These are phyloP conservation scores for Corchorus capsularis DNA, from an alignment of 345 rosid species.

Conservation along the genomic window DNA sequence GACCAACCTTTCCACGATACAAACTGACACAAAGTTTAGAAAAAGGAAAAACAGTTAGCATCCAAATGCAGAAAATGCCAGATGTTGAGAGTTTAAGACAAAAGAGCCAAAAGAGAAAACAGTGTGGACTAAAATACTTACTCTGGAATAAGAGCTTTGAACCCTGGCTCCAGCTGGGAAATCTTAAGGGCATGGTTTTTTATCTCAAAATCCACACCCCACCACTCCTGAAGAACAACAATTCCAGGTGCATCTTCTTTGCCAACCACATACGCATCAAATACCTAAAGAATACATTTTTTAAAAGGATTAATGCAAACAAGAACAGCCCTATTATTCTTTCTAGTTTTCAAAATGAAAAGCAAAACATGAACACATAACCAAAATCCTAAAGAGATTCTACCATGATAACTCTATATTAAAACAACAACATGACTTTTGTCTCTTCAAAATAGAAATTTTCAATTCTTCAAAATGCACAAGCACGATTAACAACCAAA, in stretches of 20 bases:
- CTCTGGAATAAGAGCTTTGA: slow-evolving; percentile 92
- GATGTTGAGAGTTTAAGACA: not conserved
- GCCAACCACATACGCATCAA: slow-evolving; percentile 92
- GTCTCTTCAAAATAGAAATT: not conserved
- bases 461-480: not conserved
- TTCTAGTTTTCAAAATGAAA: not conserved
- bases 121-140: slow-evolving; percentile 27
- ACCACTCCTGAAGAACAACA: slow-evolving; percentile 96
- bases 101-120: not conserved
- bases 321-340: too few relatives aligned
- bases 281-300: slow-evolving; percentile 45
- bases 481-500: not conserved
- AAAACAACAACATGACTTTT: not conserved
- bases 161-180: slow-evolving; percentile 78
- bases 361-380: not conserved
- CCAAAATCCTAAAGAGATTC: too few relatives aligned
- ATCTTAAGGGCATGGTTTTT: slow-evolving; percentile 89
- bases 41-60: slow-evolving; percentile 1
- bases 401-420: not conserved
- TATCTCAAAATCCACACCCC: slow-evolving; percentile 97
- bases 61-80: not conserved
- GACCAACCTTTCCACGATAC: slow-evolving; percentile 93
- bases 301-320: too few relatives aligned
- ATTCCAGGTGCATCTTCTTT: slow-evolving; percentile 91
- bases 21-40: slow-evolving; percentile 41